Conservation (phyloP, 176 grass and related monocot species). For the Aechmea fasciata region DNA sequence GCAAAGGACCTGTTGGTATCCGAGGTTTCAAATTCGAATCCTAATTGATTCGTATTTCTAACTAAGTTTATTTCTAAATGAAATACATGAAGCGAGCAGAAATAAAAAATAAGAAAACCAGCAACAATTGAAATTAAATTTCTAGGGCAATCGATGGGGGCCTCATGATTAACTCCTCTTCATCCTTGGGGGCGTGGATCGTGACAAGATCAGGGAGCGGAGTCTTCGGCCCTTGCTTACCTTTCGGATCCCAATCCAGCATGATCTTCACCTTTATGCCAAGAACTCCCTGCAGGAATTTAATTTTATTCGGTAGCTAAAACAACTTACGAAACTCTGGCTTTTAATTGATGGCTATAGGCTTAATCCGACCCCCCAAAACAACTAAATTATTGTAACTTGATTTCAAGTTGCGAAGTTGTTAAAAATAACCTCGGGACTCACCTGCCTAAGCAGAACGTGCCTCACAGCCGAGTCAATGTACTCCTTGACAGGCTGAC, state of each 20-base stretch:
- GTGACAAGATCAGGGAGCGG: constrained; percentile 72
- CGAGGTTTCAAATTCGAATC: too few relatives aligned
- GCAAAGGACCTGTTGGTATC: too few relatives aligned
- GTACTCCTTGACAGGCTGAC: constrained; percentile 85
- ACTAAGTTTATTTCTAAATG: too few relatives aligned
- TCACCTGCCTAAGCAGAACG: constrained; percentile 75
- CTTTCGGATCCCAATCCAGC: constrained; percentile 89
- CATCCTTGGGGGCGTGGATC: constrained; percentile 80
- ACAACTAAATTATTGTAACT: too few relatives aligned
- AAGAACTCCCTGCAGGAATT: constrained; percentile 51
- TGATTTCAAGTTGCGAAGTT: too few relatives aligned
- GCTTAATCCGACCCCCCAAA: too few relatives aligned
- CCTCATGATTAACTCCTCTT: constrained; percentile 45
- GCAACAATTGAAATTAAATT: constrained; percentile 22
- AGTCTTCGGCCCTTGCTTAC: constrained; percentile 59
- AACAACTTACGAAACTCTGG: too few relatives aligned
- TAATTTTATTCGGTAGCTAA: neutral
- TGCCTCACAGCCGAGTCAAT: constrained; percentile 78
- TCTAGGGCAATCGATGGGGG: constrained; percentile 34
- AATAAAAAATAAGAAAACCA: neutral
- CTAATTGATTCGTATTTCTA: too few relatives aligned
- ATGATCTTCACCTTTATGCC: constrained; percentile 96
- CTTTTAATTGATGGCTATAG: too few relatives aligned
- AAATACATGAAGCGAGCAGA: too few relatives aligned
- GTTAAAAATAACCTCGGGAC: neutral